These are phyloP conservation scores for Verticillium nonalfalfae DNA, from an alignment of 2,329 filamentous ascomycete species.

Conservation along the genomic window DNA sequence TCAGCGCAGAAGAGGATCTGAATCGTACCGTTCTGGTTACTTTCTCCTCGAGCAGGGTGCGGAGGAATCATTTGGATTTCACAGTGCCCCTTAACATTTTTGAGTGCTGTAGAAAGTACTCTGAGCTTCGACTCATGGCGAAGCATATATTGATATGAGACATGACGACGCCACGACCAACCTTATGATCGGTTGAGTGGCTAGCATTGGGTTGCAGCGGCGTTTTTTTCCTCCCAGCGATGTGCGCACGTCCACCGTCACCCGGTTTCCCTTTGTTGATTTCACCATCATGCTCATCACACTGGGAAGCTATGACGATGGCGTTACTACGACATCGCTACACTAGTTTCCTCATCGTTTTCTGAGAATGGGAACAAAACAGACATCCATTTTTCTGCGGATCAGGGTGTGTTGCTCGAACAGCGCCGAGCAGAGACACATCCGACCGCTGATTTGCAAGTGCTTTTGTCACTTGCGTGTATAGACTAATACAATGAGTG, in stretches of 20 bases:
- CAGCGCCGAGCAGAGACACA: background rate
- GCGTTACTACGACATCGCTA: conserved; percentile 4
- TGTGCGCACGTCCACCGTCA: background rate
- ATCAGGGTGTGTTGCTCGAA: background rate
- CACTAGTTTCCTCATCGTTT: background rate
- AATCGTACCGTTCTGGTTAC: conserved; percentile 16
- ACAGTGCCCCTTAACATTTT: background rate
- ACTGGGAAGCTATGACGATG: conserved; percentile 1
- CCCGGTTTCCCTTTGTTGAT: conserved; percentile 4
- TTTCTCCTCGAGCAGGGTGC: conserved; percentile 8
- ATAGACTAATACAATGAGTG: conserved; percentile 7
- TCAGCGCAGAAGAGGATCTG: conserved; percentile 12
- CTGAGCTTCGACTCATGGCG: background rate
- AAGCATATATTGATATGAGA: conserved; percentile 7
- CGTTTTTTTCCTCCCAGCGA: background rate
- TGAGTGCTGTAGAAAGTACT: background rate
- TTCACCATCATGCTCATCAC: conserved; percentile 1
- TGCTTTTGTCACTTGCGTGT: conserved; percentile 7
- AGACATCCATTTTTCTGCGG: background rate
- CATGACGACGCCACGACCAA: conserved; percentile 10
- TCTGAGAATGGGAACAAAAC: background rate
- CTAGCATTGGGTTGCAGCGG: conserved; percentile 4
- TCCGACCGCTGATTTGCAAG: background rate
- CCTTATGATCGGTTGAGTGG: conserved; percentile 3
- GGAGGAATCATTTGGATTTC: conserved; percentile 2